Evolutionary conservation across 768 basidiomycete genomes (phyloP), one percentile per base, ranked within the genome.

Genomic region (Pulveroboletus ravenelii): DNA sequence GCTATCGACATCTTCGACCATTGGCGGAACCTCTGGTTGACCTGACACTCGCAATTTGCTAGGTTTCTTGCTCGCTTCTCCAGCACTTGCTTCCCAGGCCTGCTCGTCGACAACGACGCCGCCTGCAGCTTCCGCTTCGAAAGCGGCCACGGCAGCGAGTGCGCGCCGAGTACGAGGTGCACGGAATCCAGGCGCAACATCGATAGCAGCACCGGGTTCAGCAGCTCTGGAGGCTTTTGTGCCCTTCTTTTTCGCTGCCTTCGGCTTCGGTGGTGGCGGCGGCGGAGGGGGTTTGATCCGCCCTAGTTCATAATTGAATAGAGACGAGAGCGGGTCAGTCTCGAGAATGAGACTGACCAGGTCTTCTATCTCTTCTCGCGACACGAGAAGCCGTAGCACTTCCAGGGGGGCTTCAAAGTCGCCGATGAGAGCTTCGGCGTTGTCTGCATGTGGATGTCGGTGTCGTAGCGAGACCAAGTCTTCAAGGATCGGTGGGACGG

Each of bases 351-450:
- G 67, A 43, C 79, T 78, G 17, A 79, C 66, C 13, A 77, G 75
- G 8, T 78, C 73, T 51, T 77, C 70, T 43, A 89, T 76, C 13
- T 68, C 61, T 25, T 81, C 75, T n/a, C 62, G 63, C 15, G 79
- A 81, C 12, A 75, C 62, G 23, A 87, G 77, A 27, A 85, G 72
- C 13, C 79, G 70, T 2, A 93, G 71, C 7, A 79, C 58, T 1
- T 76, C 70, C 3, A 85, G 54, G 3, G 84, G 75, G 2, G 88
- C 83, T 65, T 94, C 93, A 20, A 94, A 77, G 59, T 90, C 81
- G 20, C 91, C 89, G 15, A 87, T 63, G 10, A 31, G 12, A 14
- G 1, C 52, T n/a, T 42, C 65, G 18, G 41, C 10, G 12, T 44
- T 9, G n/a, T 47, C 44, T 17, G 54, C 6, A 34, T 35, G 49